Conservation (phyloP, 768 basidiomycete species). For the Boletus rubroflammeus region DNA sequence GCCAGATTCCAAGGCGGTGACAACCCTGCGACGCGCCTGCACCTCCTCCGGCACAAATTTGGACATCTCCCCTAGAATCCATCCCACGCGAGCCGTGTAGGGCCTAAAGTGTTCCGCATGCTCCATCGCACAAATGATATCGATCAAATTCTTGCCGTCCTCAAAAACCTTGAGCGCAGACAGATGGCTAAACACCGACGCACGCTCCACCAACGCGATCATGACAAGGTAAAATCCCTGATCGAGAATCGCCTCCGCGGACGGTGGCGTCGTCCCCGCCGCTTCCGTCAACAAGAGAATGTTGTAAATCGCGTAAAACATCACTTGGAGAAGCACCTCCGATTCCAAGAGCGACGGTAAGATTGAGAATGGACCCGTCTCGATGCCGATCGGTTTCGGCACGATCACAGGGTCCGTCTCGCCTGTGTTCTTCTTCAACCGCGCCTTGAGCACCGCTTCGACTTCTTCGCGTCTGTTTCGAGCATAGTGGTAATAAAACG, state of each 20-base stretch:
- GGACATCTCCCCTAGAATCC: slow-evolving; percentile 68
- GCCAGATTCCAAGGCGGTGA: slow-evolving; percentile 33
- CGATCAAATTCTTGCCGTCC: slow-evolving; percentile 58
- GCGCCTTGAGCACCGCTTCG: slow-evolving; percentile 65
- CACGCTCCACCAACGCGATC: slow-evolving; percentile 75
- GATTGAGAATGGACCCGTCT: slow-evolving; percentile 62
- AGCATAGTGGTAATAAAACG: slow-evolving; percentile 94
- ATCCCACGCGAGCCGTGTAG: slow-evolving; percentile 67
- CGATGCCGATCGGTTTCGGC: slow-evolving; percentile 66
- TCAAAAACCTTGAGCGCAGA: slow-evolving; percentile 54
- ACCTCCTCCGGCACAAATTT: slow-evolving; percentile 57
- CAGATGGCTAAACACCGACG: slow-evolving; percentile 56
- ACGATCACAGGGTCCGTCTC: slow-evolving; percentile 67
- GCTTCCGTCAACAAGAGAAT: slow-evolving; percentile 63
- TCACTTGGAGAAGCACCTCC: slow-evolving; percentile 69
- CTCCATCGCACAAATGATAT: slow-evolving; percentile 74
- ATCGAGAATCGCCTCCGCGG: slow-evolving; percentile 87
- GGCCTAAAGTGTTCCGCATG: slow-evolving; percentile 70
- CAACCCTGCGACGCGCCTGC: slow-evolving; percentile 42
- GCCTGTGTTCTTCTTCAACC: slow-evolving; percentile 63
- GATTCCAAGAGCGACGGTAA: slow-evolving; percentile 66
- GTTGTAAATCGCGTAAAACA: slow-evolving; percentile 80
- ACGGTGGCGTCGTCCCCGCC: slow-evolving; percentile 59
- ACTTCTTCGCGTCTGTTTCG: slow-evolving; percentile 93
- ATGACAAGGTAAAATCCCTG: slow-evolving; percentile 83